Evolutionary conservation across 1,139 yeast genomes (phyloP).

Genomic region (Debaryomyces nepalensis): DNA sequence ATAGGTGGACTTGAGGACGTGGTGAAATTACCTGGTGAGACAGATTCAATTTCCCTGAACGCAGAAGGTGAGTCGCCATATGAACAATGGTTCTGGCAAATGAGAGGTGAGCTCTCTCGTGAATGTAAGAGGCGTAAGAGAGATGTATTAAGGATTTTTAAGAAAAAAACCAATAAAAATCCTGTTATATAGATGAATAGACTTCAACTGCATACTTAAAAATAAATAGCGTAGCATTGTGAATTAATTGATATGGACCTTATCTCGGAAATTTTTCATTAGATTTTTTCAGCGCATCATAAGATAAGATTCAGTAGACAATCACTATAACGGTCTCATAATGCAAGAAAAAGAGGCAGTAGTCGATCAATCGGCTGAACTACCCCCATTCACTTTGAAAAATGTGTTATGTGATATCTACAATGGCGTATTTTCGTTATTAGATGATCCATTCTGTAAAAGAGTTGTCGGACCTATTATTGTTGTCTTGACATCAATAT

Average conservation of each 20-base stretch:
- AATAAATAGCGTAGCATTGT: not conserved
- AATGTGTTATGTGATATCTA: conserved; percentile 53
- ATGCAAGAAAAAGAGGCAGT: conserved; percentile 1
- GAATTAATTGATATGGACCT: not conserved
- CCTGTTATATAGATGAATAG: conserved; percentile 13
- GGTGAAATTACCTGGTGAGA: conserved; percentile 43
- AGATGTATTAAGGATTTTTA: conserved; percentile 67
- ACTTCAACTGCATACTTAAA: not conserved
- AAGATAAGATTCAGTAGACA: not conserved
- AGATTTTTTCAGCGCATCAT: conserved; percentile 1
- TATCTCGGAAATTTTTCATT: not conserved
- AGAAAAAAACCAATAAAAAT: conserved; percentile 39
- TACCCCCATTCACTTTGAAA: conserved; percentile 52
- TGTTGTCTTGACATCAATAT: conserved; percentile 51
- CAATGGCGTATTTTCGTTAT: conserved; percentile 44
- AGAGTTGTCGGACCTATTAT: conserved; percentile 53
- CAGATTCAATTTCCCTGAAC: conserved; percentile 21
- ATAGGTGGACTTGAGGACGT: conserved; percentile 40
- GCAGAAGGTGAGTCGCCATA: conserved; percentile 56
- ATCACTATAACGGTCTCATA: not conserved
- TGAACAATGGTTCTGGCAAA: conserved; percentile 81
- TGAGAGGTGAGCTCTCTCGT: conserved; percentile 79
- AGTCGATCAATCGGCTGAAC: conserved; percentile 15
- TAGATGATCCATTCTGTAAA: conserved; percentile 53
- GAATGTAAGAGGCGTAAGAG: conserved; percentile 76